phyloP scores from a whole-genome alignment of 1,284 basidiomycete species.

The Microbotryum silenes-acaulis region DNA sequence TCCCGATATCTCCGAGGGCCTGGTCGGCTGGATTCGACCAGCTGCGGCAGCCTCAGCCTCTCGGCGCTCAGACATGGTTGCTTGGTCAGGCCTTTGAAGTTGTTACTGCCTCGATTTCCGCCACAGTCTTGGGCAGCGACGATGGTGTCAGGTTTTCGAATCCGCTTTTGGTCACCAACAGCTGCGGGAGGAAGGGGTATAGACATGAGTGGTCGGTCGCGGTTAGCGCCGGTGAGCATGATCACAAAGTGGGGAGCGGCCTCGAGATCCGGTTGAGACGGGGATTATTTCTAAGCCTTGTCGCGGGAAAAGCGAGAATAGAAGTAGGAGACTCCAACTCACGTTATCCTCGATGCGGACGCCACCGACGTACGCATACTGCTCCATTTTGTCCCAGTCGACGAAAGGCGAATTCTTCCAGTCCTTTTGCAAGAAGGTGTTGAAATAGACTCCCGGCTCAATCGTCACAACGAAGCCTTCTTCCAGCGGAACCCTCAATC shows the following conservation, averaged over 20 bases:
- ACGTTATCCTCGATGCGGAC: conserved; percentile 86
- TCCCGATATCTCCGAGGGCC: too few species aligned
- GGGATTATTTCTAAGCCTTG: too few species aligned
- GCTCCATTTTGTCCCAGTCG: conserved; percentile 59
- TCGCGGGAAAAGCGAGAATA: too few species aligned
- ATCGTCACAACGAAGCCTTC: conserved; percentile 52
- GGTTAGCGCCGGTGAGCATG: too few species aligned
- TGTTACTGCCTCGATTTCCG: conserved; percentile 27
- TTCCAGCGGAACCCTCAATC: conserved; percentile 62
- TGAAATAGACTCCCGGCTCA: conserved; percentile 58
- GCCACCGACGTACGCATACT: conserved; percentile 71
- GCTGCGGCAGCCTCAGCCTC: too few species aligned
- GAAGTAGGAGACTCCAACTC: not conserved
- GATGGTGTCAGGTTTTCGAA: conserved; percentile 33
- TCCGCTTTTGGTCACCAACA: conserved; percentile 32
- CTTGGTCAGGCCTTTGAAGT: not conserved
- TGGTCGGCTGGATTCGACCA: too few species aligned
- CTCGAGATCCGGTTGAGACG: too few species aligned
- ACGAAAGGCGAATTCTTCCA: conserved; percentile 55
- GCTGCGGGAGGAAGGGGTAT: conserved; percentile 3
- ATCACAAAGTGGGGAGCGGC: too few species aligned
- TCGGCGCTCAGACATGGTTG: too few species aligned
- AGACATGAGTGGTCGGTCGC: too few species aligned
- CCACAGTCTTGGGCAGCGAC: conserved; percentile 27
- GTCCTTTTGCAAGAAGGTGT: conserved; percentile 32